phyloP scores from a whole-genome alignment of 2,329 filamentous ascomycete species.

The Aulographum hederae region DNA sequence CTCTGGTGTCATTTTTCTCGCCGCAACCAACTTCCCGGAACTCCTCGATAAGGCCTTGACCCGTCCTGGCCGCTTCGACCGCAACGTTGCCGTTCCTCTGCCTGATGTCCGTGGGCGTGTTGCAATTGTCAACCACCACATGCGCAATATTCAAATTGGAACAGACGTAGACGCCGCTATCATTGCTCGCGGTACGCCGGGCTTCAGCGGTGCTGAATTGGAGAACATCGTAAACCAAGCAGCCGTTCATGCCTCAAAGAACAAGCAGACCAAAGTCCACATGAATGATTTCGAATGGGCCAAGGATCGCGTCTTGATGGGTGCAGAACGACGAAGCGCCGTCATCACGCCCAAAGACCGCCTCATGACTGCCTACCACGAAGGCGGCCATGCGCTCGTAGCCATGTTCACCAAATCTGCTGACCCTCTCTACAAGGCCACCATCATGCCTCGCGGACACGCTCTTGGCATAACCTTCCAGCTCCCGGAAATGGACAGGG shows the following conservation, averaged over 20 bases:
- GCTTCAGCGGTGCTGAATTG: conserved; percentile 86
- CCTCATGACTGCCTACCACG: conserved; percentile 86
- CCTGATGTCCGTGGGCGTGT: conserved; percentile 88
- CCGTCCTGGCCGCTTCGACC: conserved; percentile 86
- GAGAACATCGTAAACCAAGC: conserved; percentile 97
- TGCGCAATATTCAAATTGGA: conserved; percentile 71
- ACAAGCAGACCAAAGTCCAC: conserved; percentile 56
- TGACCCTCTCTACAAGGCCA: conserved; percentile 84
- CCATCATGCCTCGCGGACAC: conserved; percentile 79
- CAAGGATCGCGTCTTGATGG: conserved; percentile 96
- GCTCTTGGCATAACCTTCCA: conserved; percentile 74
- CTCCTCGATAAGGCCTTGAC: conserved; percentile 87
- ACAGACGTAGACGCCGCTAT: conserved; percentile 67
- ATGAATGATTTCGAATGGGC: conserved; percentile 87
- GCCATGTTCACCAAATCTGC: conserved; percentile 63
- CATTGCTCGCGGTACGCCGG: conserved; percentile 73
- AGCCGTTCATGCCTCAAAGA: conserved; percentile 81
- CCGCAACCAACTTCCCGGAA: conserved; percentile 90
- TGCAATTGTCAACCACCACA: conserved; percentile 83
- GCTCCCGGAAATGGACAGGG: conserved; percentile 82
- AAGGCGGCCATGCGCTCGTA: conserved; percentile 87
- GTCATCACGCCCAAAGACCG: conserved; percentile 89
- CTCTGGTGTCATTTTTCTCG: conserved; percentile 87
- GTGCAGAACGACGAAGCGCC: conserved; percentile 76
- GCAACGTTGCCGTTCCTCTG: conserved; percentile 72